These are phyloP conservation scores for Tripterygium wilfordii DNA, from an alignment of 177 flowering plant genomes.

Conservation along the genomic window DNA sequence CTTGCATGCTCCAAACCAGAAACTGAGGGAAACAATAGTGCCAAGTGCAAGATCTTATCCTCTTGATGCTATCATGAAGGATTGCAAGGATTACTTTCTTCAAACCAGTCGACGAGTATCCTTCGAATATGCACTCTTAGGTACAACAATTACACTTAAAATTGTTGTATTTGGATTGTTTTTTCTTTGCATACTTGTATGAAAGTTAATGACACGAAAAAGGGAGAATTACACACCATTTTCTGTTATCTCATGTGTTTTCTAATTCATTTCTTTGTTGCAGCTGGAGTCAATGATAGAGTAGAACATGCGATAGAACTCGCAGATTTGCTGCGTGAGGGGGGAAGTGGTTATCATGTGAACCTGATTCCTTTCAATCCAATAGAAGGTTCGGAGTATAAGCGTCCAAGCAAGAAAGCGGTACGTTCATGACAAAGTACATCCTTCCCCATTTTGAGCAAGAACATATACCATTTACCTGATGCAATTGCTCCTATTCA, in stretches of 20 bases:
- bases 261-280: slow-evolving; percentile 6
- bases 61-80: slow-evolving; percentile 80
- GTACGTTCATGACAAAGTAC: slow-evolving; percentile 25
- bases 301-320: slow-evolving; percentile 81
- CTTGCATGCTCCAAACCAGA: slow-evolving; percentile 95
- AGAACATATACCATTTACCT: neutral
- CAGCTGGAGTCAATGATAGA: slow-evolving; percentile 93
- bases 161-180: too few species aligned
- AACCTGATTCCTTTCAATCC: slow-evolving; percentile 95
- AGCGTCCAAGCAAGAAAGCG: slow-evolving; percentile 73
- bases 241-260: too few species aligned
- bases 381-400: slow-evolving; percentile 80
- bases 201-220: too few species aligned
- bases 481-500: slow-evolving; percentile 14
- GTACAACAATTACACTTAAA: slow-evolving; percentile 26
- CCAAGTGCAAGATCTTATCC: slow-evolving; percentile 98
- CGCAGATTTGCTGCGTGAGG: slow-evolving; percentile 71
- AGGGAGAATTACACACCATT: too few species aligned
- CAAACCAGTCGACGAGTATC: slow-evolving; percentile 83
- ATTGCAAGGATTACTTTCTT: slow-evolving; percentile 76
- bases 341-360: slow-evolving; percentile 85
- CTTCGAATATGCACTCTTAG: slow-evolving; percentile 91
- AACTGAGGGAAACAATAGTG: slow-evolving; percentile 78
- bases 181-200: too few species aligned
- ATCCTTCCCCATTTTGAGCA: neutral